Conservation (phyloP, 352 stramenopile species). For the Phytophthora sojae region DNA sequence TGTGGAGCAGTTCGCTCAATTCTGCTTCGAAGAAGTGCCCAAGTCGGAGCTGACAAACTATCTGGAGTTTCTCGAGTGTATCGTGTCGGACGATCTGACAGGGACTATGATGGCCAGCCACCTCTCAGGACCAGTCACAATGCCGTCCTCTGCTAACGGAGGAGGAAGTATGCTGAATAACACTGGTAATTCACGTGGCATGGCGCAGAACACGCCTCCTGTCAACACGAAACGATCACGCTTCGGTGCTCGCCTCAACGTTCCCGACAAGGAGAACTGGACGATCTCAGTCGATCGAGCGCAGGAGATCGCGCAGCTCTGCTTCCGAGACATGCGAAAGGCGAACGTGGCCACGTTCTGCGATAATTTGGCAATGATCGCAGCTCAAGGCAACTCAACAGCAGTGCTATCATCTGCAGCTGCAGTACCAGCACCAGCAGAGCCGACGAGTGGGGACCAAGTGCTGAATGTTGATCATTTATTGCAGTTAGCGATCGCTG, state of each 20-base stretch:
- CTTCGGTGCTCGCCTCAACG: constrained; percentile 57
- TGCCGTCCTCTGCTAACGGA: constrained; percentile 10
- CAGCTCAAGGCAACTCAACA: constrained; percentile 49
- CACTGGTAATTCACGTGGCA: constrained; percentile 15
- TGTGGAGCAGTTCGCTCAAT: constrained; percentile 79
- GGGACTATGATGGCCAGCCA: constrained; percentile 21
- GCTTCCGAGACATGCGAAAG: constrained; percentile 82
- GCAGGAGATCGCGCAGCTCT: constrained; percentile 65
- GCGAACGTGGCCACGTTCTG: constrained; percentile 62
- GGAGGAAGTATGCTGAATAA: constrained; percentile 1
- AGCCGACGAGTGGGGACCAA: constrained; percentile 16
- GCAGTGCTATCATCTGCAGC: constrained; percentile 13
- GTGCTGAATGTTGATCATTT: constrained; percentile 79
- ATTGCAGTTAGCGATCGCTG: constrained; percentile 65
- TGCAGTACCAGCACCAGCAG: not conserved
- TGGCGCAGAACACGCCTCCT: constrained; percentile 16
- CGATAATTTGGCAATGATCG: constrained; percentile 60
- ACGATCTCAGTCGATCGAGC: constrained; percentile 70
- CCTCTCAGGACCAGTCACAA: constrained; percentile 4
- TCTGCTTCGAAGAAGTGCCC: constrained; percentile 76
- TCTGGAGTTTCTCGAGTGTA: constrained; percentile 80
- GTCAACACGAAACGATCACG: constrained; percentile 50
- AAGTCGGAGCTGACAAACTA: constrained; percentile 67
- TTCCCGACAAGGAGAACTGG: constrained; percentile 82
- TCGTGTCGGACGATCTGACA: constrained; percentile 63